These are phyloP conservation scores for Solanum pinnatisectum DNA, from an alignment of 257 asterid species.

Conservation along the genomic window DNA sequence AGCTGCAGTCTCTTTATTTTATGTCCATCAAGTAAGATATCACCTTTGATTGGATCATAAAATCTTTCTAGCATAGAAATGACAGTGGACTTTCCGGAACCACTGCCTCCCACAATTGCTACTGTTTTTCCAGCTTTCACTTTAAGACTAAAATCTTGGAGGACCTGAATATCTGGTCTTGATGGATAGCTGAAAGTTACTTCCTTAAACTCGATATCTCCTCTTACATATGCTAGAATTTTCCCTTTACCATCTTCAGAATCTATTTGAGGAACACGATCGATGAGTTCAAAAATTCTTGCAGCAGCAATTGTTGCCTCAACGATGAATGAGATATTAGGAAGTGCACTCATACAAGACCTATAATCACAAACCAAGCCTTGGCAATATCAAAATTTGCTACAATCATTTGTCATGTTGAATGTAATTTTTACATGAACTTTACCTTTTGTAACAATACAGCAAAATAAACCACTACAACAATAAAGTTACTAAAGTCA, in stretches of 20 bases:
- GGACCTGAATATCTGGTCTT: constrained; percentile 36
- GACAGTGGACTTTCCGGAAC: constrained; percentile 70
- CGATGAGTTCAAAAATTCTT: constrained; percentile 45
- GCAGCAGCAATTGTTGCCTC: constrained; percentile 47
- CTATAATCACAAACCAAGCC: constrained; percentile 17
- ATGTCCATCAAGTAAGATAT: constrained; percentile 52
- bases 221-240: constrained; percentile 26
- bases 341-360: constrained; percentile 59
- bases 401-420: not conserved
- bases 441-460: not conserved
- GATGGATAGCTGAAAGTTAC: constrained; percentile 68
- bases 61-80: constrained; percentile 61
- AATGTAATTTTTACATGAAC: not conserved
- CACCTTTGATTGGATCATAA: constrained; percentile 59
- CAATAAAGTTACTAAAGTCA: not conserved
- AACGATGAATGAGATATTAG: constrained; percentile 47
- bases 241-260: constrained; percentile 32
- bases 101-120: constrained; percentile 79
- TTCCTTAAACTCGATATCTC: constrained; percentile 57
- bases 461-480: not conserved
- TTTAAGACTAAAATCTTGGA: constrained; percentile 43
- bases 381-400: not conserved
- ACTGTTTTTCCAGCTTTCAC: constrained; percentile 48
- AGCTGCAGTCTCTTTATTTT: constrained; percentile 39
- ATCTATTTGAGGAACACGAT: constrained; percentile 42